Base-by-base conservation (phyloP, 2,329 filamentous ascomycete species). In the Stemphylium beticola region DNA sequence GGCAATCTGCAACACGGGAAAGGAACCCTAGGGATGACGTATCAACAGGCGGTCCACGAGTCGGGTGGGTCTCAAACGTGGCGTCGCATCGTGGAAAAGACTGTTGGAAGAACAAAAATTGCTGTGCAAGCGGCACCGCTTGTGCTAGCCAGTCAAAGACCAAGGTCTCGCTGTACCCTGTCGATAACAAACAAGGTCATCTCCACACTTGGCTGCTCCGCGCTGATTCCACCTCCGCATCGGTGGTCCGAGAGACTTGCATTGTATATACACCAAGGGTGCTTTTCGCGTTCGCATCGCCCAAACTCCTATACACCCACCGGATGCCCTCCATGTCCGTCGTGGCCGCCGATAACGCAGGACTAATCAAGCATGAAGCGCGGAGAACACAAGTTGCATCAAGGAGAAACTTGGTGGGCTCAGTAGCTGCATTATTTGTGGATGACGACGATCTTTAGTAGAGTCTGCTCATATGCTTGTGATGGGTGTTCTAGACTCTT, bases 41-140 rank as follows among this genome's bases (percentile, higher is more conserved):
- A 71, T 60, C 60, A 29, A 47, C 58, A 58, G 58, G 53, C 58
- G 45, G 61, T 61, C 71, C 70, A 73, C 69, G 69, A 74, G 68
- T 72, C 57, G 60, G 61, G 71, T 74, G 72, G 72, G 65, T 66
- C 70, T 46, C 55, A 48, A 72, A 71, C 68, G 69, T 74, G 72
- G 70, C 72, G 71, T 60, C 56, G 57, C 64, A 67, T 67, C 60
- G 63, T 61, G 53, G 59, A 48, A 64, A 62, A 61, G 45, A 45
- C 54, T 58, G 57, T 60, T 60, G 49, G 58, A 61, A 64, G 58
- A 64, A 62, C 36, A 51, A 56, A 53, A 43, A 47, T 57, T 61
- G 62, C 66, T 58, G 65, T 62, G 66, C 64, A 51, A 57, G 60
- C 63, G 61, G 67, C 59, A 54, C 42, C 57, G 54, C 40, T 53